A percentile compares a stretch with the other conserved stretches of the same genome.
Conservation (phyloP, 2,329 filamentous ascomycete genomes). For the Chaetomium sp. region DNA sequence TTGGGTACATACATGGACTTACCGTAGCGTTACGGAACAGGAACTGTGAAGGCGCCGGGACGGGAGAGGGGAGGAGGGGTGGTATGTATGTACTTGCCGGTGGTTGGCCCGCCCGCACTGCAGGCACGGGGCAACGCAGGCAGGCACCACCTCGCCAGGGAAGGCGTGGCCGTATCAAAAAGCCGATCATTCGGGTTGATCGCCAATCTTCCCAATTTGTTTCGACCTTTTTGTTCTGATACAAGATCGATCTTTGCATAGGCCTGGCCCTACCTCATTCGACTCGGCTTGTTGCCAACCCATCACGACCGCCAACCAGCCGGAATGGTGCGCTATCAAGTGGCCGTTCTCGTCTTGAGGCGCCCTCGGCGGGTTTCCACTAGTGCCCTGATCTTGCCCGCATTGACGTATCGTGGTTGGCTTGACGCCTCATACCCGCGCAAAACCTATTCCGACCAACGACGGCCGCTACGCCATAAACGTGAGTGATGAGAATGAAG, state of each 20-base stretch:
- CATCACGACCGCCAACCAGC: conserved; percentile 22
- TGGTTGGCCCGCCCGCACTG: background rate
- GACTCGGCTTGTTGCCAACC: conserved; percentile 21
- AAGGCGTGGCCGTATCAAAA: conserved; percentile 33
- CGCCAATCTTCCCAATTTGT: conserved; percentile 28
- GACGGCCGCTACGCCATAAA: background rate
- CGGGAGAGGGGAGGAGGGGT: background rate
- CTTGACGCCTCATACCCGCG: conserved; percentile 4
- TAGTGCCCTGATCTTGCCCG: conserved; percentile 23
- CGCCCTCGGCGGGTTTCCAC: background rate
- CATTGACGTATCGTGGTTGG: conserved; percentile 9
- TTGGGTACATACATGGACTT: no score
- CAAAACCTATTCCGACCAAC: background rate
- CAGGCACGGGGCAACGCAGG: background rate
- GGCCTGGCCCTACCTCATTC: conserved; percentile 30
- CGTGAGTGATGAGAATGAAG: background rate
- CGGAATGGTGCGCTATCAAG: conserved; percentile 23
- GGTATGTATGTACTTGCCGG: conserved; percentile 14
- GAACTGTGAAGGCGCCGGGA: background rate
- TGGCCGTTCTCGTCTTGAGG: conserved; percentile 1
- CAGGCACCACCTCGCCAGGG: conserved; percentile 11
- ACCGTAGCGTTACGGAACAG: background rate
- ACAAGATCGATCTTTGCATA: conserved; percentile 36
- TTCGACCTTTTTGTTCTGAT: conserved; percentile 23
- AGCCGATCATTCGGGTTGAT: conserved; percentile 35